phyloP scores from a whole-genome alignment of 2,329 filamentous ascomycete genomes.

The Sporothrix schenckii region DNA sequence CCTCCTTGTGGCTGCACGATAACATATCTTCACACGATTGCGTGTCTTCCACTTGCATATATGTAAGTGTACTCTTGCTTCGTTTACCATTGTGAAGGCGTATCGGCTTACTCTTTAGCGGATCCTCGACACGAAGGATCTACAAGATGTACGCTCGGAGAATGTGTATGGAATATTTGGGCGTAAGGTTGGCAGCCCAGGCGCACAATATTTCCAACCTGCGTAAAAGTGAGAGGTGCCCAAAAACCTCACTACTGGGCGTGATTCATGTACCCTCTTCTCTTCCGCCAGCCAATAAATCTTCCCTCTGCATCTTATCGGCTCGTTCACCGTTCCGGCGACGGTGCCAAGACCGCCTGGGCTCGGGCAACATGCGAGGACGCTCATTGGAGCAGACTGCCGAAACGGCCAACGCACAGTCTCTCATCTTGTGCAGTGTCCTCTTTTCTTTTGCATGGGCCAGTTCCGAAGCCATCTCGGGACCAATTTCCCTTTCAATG shows the following conservation, averaged over 20 bases:
- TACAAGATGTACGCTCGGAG: not conserved
- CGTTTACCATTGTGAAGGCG: not conserved
- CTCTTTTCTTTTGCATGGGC: slow-evolving; percentile 6
- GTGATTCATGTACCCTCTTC: slow-evolving; percentile 7
- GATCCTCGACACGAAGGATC: not conserved
- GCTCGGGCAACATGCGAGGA: not conserved
- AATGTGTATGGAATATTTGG: not conserved
- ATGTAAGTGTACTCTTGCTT: not conserved
- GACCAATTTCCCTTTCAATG: not conserved
- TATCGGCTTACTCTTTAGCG: slow-evolving; percentile 1
- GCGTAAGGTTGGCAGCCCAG: not conserved
- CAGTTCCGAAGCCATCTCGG: slow-evolving; percentile 28
- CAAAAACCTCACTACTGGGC: not conserved
- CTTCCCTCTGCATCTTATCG: not conserved
- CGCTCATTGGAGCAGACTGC: slow-evolving; percentile 29
- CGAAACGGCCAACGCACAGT: slow-evolving; percentile 27
- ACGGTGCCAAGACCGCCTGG: slow-evolving; percentile 23
- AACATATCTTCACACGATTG: slow-evolving; percentile 18
- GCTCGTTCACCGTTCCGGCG: not conserved
- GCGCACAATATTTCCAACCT: not conserved
- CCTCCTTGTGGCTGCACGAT: slow-evolving; percentile 8
- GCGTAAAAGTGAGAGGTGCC: not conserved
- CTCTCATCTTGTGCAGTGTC: not conserved
- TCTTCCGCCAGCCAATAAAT: not conserved
- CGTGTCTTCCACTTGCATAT: slow-evolving; percentile 4